These are phyloP conservation scores for Akanthomyces dipterigenus DNA, from an alignment of 2,329 filamentous ascomycete species.

Conservation along the genomic window DNA sequence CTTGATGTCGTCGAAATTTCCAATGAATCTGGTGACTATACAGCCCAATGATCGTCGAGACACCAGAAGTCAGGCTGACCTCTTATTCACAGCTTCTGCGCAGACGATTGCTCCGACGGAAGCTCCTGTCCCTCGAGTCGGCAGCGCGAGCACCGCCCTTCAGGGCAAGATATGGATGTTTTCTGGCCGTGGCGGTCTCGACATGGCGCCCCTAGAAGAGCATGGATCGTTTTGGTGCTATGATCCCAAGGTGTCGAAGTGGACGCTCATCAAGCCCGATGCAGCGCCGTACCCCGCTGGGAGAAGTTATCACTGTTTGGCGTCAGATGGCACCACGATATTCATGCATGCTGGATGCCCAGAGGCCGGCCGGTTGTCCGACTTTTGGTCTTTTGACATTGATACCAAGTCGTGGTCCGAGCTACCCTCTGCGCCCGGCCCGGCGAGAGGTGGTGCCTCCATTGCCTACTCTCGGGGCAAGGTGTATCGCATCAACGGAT, in stretches of 20 bases:
- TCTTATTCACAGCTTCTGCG: neutral
- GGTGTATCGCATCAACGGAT: conserved; percentile 57
- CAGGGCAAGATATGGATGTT: conserved; percentile 50
- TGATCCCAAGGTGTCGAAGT: conserved; percentile 30
- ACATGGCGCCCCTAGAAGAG: conserved; percentile 55
- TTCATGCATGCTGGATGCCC: conserved; percentile 59
- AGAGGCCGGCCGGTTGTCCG: conserved; percentile 45
- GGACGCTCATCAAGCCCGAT: conserved; percentile 39
- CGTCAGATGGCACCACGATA: conserved; percentile 34
- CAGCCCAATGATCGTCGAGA: too few species aligned
- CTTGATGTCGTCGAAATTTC: conserved; percentile 33
- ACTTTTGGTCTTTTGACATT: conserved; percentile 55
- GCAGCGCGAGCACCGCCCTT: conserved; percentile 41
- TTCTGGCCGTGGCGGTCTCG: conserved; percentile 53
- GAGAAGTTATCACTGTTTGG: conserved; percentile 51
- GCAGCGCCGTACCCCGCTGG: conserved; percentile 32
- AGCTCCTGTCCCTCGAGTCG: conserved; percentile 49
- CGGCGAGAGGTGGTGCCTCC: conserved; percentile 41
- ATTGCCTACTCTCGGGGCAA: conserved; percentile 29
- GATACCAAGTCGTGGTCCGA: conserved; percentile 41
- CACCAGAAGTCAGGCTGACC: neutral
- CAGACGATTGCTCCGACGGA: conserved; percentile 16
- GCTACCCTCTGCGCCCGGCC: conserved; percentile 44
- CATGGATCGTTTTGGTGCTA: conserved; percentile 51
- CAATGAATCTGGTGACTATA: conserved; percentile 1